These are phyloP conservation scores for Pythium biforme DNA, from an alignment of 352 stramenopile species.

Conservation along the genomic window DNA sequence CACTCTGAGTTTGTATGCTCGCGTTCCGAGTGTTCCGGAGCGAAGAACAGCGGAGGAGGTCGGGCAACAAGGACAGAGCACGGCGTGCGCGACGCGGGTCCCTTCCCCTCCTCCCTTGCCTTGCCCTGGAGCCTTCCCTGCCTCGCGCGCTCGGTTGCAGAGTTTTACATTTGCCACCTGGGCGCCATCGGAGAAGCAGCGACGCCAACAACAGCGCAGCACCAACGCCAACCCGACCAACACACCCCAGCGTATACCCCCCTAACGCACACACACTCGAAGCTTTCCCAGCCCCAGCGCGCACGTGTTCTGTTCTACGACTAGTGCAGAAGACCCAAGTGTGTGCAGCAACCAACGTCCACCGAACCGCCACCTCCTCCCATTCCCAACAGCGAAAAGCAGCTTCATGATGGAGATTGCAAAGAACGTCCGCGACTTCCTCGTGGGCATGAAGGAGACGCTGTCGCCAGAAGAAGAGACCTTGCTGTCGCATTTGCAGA, in stretches of 20 bases:
- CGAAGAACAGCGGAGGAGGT: conserved; percentile 17
- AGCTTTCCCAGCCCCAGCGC: no score
- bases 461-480: conserved; percentile 68
- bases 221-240: not conserved
- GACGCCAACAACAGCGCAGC: conserved; percentile 17
- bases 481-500: conserved; percentile 62
- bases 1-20: conserved; percentile 23
- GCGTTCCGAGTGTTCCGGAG: not conserved
- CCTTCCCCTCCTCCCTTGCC: no score
- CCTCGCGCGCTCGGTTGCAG: conserved; percentile 18
- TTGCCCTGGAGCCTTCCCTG: not conserved
- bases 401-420: conserved; percentile 69
- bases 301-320: no score
- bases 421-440: conserved; percentile 75
- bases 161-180: conserved; percentile 32
- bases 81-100: no score
- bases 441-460: conserved; percentile 78
- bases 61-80: conserved; percentile 11
- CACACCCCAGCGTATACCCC: conserved; percentile 8
- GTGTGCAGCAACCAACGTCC: not conserved
- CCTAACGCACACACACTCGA: no score
- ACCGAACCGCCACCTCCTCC: not conserved
- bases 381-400: not conserved
- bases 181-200: conserved; percentile 17
- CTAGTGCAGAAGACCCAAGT: no score